A percentile compares a stretch with the other conserved stretches of the same genome.
phyloP scores from a whole-genome alignment of 2,329 filamentous ascomycete genomes.

The Sporothrix brunneoviolacea region DNA sequence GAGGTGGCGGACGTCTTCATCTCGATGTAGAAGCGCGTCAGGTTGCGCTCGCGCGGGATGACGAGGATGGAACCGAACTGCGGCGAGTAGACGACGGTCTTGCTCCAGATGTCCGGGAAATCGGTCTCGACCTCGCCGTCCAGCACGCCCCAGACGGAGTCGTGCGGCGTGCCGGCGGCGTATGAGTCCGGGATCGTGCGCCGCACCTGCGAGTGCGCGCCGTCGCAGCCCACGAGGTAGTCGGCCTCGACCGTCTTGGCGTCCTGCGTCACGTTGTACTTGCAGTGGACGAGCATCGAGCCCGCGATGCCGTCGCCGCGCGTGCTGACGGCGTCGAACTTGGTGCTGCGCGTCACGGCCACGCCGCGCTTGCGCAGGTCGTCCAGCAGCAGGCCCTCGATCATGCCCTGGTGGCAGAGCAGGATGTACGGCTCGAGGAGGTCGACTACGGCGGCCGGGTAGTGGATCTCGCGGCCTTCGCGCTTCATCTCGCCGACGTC shows the following conservation, averaged over 20 bases:
- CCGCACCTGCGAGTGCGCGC: conserved; percentile 63
- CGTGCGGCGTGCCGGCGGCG: conserved; percentile 4
- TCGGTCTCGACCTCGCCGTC: conserved; percentile 64
- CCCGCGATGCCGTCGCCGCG: conserved; percentile 25
- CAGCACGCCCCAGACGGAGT: conserved; percentile 59
- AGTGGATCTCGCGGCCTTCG: conserved; percentile 48
- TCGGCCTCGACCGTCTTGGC: too few relatives aligned
- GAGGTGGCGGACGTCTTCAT: conserved; percentile 30
- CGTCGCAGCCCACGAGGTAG: conserved; percentile 66
- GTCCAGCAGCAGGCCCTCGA: conserved; percentile 62
- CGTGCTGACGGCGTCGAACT: conserved; percentile 55
- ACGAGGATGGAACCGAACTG: conserved; percentile 61
- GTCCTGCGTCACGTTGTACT: conserved; percentile 43
- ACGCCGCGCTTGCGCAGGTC: conserved; percentile 59
- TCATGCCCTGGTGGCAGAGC: conserved; percentile 65
- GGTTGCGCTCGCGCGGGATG: conserved; percentile 64
- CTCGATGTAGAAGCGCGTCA: conserved; percentile 60
- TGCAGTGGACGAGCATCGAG: conserved; percentile 42
- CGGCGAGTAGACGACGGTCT: conserved; percentile 61
- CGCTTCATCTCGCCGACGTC: conserved; percentile 38
- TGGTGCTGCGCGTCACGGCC: conserved; percentile 56
- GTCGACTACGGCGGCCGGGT: conserved; percentile 37
- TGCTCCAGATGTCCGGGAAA: conserved; percentile 70
- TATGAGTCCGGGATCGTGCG: conserved; percentile 44
- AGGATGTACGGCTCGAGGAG: conserved; percentile 49